Evolutionary conservation across 2,329 filamentous ascomycete genomes (phyloP).

Genomic region (Drechmeria coniospora): DNA sequence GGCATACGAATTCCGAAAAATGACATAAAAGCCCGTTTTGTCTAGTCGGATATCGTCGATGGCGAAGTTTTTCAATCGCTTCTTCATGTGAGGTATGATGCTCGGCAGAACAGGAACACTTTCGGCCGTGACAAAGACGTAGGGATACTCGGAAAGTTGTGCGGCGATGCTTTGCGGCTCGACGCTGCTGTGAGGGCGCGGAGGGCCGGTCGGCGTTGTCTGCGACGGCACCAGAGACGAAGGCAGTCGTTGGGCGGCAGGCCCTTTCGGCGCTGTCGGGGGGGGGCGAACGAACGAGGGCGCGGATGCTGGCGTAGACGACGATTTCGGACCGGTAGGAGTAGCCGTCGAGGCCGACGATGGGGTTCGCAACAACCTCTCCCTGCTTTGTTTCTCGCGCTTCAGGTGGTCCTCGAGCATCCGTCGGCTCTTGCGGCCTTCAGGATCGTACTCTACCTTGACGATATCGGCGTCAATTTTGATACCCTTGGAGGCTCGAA

Average conservation of each 20-base stretch:
- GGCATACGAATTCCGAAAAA: constrained; percentile 65
- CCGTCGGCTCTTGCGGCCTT: constrained; percentile 66
- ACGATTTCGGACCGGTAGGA: constrained; percentile 22
- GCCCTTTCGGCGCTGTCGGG: constrained; percentile 75
- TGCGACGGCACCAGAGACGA: constrained; percentile 13
- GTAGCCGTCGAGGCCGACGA: constrained; percentile 14
- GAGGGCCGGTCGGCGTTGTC: constrained; percentile 10
- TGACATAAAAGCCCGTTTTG: constrained; percentile 73
- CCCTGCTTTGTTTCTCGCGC: constrained; percentile 41
- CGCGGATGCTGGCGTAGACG: constrained; percentile 8
- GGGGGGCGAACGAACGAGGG: constrained; percentile 36
- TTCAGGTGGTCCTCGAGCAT: constrained; percentile 63
- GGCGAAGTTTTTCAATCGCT: constrained; percentile 67
- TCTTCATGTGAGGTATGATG: constrained; percentile 81
- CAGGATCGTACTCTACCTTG: constrained; percentile 75
- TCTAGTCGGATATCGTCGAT: constrained; percentile 76
- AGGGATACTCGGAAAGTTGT: constrained; percentile 64
- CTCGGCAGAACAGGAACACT: constrained; percentile 77
- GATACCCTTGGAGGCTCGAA: constrained; percentile 53
- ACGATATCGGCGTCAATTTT: constrained; percentile 66
- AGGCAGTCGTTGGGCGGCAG: constrained; percentile 36
- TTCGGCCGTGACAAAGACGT: constrained; percentile 76
- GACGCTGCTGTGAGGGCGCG: constrained; percentile 30
- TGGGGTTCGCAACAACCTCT: constrained; percentile 14
- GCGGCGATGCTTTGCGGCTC: constrained; percentile 52